Evolutionary conservation across 176 grass and related monocot genomes (phyloP), one percentile per base, ranked within the genome.

Genomic region (Eleusine coracana): DNA sequence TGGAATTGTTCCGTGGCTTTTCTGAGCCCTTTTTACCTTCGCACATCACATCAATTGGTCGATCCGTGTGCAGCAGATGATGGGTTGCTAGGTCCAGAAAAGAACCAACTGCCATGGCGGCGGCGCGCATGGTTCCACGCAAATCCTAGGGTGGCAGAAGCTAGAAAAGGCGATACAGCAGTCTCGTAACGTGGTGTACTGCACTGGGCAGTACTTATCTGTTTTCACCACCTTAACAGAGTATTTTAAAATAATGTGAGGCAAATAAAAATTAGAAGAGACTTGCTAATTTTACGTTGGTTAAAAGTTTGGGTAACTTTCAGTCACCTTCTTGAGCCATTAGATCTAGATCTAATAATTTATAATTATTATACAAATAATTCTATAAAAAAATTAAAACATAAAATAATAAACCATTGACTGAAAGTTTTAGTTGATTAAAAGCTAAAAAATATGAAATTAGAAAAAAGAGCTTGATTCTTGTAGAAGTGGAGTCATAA

Each of bases 41-140:
- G 34, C 36, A 10, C 56, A 54, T 71, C 83, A 50, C 74, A 16
- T 78, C 55, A n/a, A 10, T 6, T 15, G 51, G 14, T 72, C 48
- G 54, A 76, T 82, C 52, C 12, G 52, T 70, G 78, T 27, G 78
- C 63, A 4, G 41, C 10, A 16, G 70, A 49, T n/a, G 15, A 56
- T 8, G 49, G 78, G 10, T 39, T 54, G 63, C 4, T n/a, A 10
- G 44, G 44, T 66, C 41, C 76, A 28, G 66, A 66, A 68, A 28
- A 9, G 55, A 59, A 78, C 40, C 59, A 78, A 65, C 40, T 31
- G 79, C 55, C n/a, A 37, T 31, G 29, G 68, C 46, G 20, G 56
- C 56, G 7, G 25, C 25, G 60, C 58, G 48, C 59, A 66, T 75
- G 81, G 44, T 49, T 72, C 4, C 69, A 73, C 29, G 6, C 55